These are phyloP conservation scores for Phytophthora pseudosyringae DNA, from an alignment of 352 stramenopile genomes.

Conservation along the genomic window DNA sequence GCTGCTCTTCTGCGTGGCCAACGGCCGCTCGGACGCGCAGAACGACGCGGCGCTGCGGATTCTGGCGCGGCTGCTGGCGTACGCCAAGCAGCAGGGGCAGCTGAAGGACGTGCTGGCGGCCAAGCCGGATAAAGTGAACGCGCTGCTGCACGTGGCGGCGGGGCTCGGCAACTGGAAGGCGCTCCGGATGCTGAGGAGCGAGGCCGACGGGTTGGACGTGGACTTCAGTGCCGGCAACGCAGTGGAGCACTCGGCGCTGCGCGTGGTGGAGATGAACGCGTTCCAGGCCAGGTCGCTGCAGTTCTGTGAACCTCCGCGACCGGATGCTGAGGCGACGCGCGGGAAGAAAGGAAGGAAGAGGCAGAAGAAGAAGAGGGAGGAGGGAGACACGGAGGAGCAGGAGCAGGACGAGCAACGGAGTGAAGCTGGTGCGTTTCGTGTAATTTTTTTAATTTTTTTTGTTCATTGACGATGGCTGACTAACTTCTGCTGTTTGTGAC, in stretches of 20 bases:
- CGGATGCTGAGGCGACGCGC: not conserved
- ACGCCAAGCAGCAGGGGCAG: slow-evolving; percentile 43
- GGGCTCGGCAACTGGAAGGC: slow-evolving; percentile 55
- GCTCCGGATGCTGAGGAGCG: slow-evolving; percentile 42
- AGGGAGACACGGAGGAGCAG: slow-evolving; percentile 7
- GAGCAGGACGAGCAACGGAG: slow-evolving; percentile 31
- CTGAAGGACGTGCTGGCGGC: slow-evolving; percentile 41
- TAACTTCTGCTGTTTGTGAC: not conserved
- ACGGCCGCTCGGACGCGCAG: slow-evolving; percentile 57
- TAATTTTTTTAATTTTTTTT: not conserved
- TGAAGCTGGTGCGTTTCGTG: slow-evolving; percentile 42
- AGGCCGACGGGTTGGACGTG: slow-evolving; percentile 37
- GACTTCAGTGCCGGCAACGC: slow-evolving; percentile 35
- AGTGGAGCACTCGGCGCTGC: slow-evolving; percentile 42
- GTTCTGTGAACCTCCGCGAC: slow-evolving; percentile 43
- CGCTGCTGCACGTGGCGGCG: slow-evolving; percentile 56
- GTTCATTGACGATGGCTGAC: not conserved
- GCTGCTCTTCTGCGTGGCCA: slow-evolving; percentile 59
- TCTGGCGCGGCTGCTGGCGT: slow-evolving; percentile 44
- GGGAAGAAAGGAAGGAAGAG: slow-evolving; percentile 10
- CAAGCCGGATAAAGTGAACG: slow-evolving; percentile 56
- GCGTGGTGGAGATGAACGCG: slow-evolving; percentile 61
- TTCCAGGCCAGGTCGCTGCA: slow-evolving; percentile 58
- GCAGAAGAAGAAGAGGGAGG: slow-evolving; percentile 2
- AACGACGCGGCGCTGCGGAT: slow-evolving; percentile 44